Evolutionary conservation across 805 yeast species (phyloP), one percentile per base, ranked within the genome.

Genomic region (Torulaspora franciscae): DNA sequence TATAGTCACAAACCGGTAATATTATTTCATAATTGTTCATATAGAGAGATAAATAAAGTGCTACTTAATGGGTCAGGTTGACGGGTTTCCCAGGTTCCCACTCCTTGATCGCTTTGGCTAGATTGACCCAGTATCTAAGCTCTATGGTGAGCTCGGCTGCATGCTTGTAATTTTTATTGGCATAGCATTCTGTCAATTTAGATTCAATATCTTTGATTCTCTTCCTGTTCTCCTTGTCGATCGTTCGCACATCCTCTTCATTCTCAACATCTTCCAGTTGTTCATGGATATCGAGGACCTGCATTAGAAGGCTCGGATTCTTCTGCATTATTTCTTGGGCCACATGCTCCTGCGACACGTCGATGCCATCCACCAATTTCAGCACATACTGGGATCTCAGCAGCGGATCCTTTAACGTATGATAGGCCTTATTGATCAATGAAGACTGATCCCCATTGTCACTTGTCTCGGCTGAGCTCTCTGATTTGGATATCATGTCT

Each of bases 261-360:
- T 65, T 67, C 1, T 70, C 67, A 4, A 87, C 81, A 51, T 79
- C 79, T 49, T 86, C 95, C 46, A 90, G 68, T 33, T 78, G 76
- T 64, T 91, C 99, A 61, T 90, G 93, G 4, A 87, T 79, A 52
- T 88, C 95, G 66, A 91, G 70, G 17, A 91, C 84, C 35, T 79
- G 78, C 82, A 87, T 77, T 32, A 91, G 67, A 58, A 86, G 67
- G 11, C 69, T 74, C 46, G 81, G 79, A 48, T 79, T 77, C 39
- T 65, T 67, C 39, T 67, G 71, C 54, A 70, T 79, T 49, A 66
- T 65, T 37, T 56, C 62, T 46, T 72, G 73, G 6, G 72, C 69
- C 14, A 67, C 64, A 6, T 78, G 80, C 54, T 90, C 96, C 22
- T 76, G 66, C 7, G 73, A 69, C 27, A 85, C 66, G 51, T 85